Base-by-base conservation (phyloP, 805 yeast species). In the Wickerhamiella sergipiensis region DNA sequence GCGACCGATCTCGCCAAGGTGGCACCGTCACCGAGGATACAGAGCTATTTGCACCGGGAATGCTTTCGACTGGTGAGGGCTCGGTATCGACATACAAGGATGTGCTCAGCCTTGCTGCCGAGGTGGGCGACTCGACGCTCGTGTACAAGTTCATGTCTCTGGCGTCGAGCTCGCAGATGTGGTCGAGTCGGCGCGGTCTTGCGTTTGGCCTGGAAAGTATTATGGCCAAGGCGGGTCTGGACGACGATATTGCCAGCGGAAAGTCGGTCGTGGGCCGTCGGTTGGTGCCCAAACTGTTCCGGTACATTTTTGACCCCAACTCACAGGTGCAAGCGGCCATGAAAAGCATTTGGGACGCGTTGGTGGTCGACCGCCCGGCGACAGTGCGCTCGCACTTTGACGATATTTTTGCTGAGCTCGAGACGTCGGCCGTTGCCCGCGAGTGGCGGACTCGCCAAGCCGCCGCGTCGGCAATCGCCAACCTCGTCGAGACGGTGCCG, bases 371-470 rank as follows among this genome's bases (percentile, higher is more conserved):
- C 54, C 76, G 78, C 53, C 68, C 85, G 0, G 68, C 82, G 0
- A 72, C 81, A 0, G 68, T 89, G 12, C 69, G 67, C 2, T 67
- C 66, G 2, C 76, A 82, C 60, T 79, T 80, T 57, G 75, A 72
- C 10, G 65, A 66, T 2, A 87, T 92, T 46, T 63, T 85, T 51
- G 62, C 71, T 3, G 95, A 86, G 58, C 66, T 87, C 2, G 61
- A 86, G 44, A 62, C 60, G 1, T 76, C 86, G 23, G 82, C 87
- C 81, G 82, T 87, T 1, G 79, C 78, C 52, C 76, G 81, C 50
- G 97, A 92, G 65, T 92, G 97, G 97, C 76, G 97, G 58, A 85
- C 83, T 0, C 75, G 98, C 57, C 92, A 90, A 61, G 96, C 96
- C 0, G 78, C 92, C 63, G 72, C 90, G 0, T 63, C 75, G 9